A percentile compares a stretch with the other conserved stretches of the same genome.
phyloP scores from a whole-genome alignment of 2,329 filamentous ascomycete species.

The Akanthomyces dipterigenus region DNA sequence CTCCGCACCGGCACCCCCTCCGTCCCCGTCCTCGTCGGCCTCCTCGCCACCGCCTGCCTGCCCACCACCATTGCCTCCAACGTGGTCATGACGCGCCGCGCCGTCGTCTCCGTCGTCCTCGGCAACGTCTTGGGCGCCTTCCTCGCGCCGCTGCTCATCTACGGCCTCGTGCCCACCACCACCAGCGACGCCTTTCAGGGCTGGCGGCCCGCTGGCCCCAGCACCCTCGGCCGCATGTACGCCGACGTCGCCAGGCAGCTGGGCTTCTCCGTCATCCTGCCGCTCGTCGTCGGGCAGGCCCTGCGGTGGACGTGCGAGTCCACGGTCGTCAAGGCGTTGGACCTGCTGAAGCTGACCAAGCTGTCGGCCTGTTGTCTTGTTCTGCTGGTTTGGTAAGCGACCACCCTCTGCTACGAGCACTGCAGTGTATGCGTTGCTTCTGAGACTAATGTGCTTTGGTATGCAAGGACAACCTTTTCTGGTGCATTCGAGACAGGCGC shows the following conservation, averaged over 20 bases:
- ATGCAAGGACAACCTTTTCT: conserved; percentile 60
- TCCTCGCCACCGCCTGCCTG: conserved; percentile 60
- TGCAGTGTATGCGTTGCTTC: too few relatives aligned
- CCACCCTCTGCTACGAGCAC: too few relatives aligned
- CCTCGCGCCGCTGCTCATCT: conserved; percentile 56
- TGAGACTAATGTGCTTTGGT: conserved; percentile 34
- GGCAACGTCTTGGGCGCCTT: conserved; percentile 65
- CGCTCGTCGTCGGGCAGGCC: conserved; percentile 55
- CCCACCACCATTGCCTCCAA: conserved; percentile 69
- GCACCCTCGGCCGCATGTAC: conserved; percentile 61
- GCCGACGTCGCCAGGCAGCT: conserved; percentile 60
- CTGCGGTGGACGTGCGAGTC: conserved; percentile 45
- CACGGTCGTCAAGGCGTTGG: conserved; percentile 45
- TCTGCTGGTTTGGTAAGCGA: conserved; percentile 40
- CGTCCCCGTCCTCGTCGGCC: conserved; percentile 57
- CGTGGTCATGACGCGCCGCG: conserved; percentile 64
- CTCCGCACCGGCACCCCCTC: conserved; percentile 52
- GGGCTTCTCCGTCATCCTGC: conserved; percentile 59
- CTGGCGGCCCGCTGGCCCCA: conserved; percentile 46
- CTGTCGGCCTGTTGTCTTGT: conserved; percentile 41
- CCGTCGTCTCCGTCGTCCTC: conserved; percentile 61
- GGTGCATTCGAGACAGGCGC: conserved; percentile 57
- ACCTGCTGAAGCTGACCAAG: conserved; percentile 46
- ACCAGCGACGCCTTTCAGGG: conserved; percentile 44
- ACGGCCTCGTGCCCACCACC: conserved; percentile 49